These are phyloP conservation scores for Hericium alpestre DNA, from an alignment of 768 basidiomycete species.

Conservation along the genomic window DNA sequence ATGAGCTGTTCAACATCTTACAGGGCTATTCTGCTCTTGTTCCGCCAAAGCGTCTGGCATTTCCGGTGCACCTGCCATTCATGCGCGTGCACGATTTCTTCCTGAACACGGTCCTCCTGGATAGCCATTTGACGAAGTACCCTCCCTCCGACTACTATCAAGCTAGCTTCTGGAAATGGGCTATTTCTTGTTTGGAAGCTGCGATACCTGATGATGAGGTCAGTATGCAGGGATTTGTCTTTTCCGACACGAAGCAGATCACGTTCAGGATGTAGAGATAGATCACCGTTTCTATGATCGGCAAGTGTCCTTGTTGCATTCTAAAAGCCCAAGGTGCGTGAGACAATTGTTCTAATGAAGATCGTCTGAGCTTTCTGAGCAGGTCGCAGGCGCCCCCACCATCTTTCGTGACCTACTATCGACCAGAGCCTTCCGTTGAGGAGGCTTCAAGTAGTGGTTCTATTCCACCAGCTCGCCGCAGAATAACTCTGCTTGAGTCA, in stretches of 20 bases:
- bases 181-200: conserved; percentile 42
- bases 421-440: conserved; percentile 3
- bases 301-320: conserved; percentile 37
- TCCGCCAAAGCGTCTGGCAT: conserved; percentile 29
- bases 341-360: neutral
- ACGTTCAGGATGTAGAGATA: conserved; percentile 44
- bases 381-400: conserved; percentile 27
- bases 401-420: conserved; percentile 62
- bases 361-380: neutral
- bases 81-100: conserved; percentile 43
- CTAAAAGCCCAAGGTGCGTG: conserved; percentile 18
- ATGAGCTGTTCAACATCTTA: conserved; percentile 32
- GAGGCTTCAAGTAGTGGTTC: too few relatives aligned
- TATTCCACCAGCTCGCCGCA: conserved; percentile 20
- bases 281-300: conserved; percentile 55
- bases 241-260: conserved; percentile 8
- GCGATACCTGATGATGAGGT: conserved; percentile 37
- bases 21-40: conserved; percentile 43
- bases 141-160: conserved; percentile 59
- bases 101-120: conserved; percentile 38
- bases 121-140: conserved; percentile 42
- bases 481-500: conserved; percentile 60
- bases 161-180: conserved; percentile 65
- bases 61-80: conserved; percentile 31
- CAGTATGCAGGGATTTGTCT: conserved; percentile 1